A percentile compares a stretch with the other conserved stretches of the same genome.
phyloP scores from a whole-genome alignment of 805 yeast genomes.

The Candida takata region DNA sequence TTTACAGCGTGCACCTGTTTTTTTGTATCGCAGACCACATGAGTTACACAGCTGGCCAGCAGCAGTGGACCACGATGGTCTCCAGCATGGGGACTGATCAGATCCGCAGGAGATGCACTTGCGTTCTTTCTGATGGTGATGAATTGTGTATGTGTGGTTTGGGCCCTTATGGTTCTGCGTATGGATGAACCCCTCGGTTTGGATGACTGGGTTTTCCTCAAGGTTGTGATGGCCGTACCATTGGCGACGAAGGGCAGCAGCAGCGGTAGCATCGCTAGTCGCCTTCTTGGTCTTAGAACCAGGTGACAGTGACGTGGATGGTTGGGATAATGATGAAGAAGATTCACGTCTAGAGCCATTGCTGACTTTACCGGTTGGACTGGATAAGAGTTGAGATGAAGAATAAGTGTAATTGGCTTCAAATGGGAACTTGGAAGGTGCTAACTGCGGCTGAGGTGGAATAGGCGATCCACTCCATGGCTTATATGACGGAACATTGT shows the following conservation, averaged over 20 bases:
- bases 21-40: conserved; percentile 91
- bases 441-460: conserved; percentile 3
- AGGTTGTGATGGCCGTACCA: conserved; percentile 16
- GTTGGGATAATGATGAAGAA: too few relatives aligned
- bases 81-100: conserved; percentile 94
- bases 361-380: too few relatives aligned
- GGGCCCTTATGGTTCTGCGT: conserved; percentile 23
- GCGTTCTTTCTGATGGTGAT: conserved; percentile 32
- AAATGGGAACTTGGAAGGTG: conserved; percentile 1
- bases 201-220: conserved; percentile 10
- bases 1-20: conserved; percentile 87
- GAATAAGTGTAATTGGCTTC: conserved; percentile 10
- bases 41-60: conserved; percentile 97
- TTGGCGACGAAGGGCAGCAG: background rate
- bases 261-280: too few relatives aligned
- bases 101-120: conserved; percentile 87
- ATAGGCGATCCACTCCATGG: conserved; percentile 6
- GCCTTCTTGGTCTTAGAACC: too few relatives aligned
- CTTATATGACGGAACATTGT: background rate
- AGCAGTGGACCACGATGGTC: conserved; percentile 89
- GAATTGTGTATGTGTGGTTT: conserved; percentile 24
- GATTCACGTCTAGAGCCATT: too few relatives aligned
- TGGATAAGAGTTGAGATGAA: too few relatives aligned
- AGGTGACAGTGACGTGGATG: too few relatives aligned
- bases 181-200: conserved; percentile 19